Evolutionary conservation across 768 basidiomycete species (phyloP), one percentile per base, ranked within the genome.

Genomic region (Hygrocybe punicea): DNA sequence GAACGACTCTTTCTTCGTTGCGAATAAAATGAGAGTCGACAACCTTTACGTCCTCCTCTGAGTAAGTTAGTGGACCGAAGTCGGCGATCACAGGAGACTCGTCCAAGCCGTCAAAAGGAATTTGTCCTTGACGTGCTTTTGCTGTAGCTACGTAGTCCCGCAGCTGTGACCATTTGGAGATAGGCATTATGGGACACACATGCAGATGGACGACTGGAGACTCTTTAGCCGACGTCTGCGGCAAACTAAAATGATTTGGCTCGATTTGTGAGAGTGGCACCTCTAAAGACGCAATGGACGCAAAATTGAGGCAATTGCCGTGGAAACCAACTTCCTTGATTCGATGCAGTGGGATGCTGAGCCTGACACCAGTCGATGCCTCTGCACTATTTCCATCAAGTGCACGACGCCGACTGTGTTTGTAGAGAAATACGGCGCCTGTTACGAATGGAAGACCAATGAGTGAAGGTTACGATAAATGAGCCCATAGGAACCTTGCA

Each of bases 351-450:
- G 82, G 81, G 50, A 78, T 75, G 59, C 76, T 76, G 45, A 82
- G 68, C 24, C 81, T 66, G 47, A 83, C 67, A 35, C 81, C 78
- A 13, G 67, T 58, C 10, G 65, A 66, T 13, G 70, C 67, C 16
- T 75, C 73, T 1, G 64, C 35, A 1, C 67, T 59, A 2, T 71
- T 60, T 3, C 65, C 60, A 35, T 67, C 62, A 11, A 77, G 57
- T 14, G 67, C 64, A 50, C 74, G 69, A 23, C 65, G 70, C 53
- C 78, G 73, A 51, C 71, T 73, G 60, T 79, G 81, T 2, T 77
- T 75, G 58, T 74, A 73, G 9, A 79, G 63, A 62, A 77, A 81
- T 9, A 81, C 37, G 11, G 78, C 76, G 39, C 75, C 81, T 81
- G 39, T 33, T 8, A 14, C 37, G 29, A 53, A 36, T 48, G 13